A percentile compares a stretch with the other conserved stretches of the same genome.
Evolutionary conservation across 768 basidiomycete genomes (phyloP).

Genomic region (Russula emetica): DNA sequence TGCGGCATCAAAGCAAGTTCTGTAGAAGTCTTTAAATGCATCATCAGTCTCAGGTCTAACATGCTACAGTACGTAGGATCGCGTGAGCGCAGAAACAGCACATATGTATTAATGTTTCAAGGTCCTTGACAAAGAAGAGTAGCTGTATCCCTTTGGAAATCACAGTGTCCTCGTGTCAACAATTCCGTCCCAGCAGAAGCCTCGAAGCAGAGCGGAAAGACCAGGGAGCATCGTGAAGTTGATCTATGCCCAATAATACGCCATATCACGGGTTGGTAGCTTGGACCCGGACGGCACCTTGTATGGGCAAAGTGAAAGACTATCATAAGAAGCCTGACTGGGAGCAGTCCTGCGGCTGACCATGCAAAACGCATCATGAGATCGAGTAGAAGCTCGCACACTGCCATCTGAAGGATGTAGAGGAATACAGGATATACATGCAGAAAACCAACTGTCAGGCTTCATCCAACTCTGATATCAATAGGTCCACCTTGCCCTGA

Average conservation of each 20-base stretch:
- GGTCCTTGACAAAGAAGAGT: neutral
- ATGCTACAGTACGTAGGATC: neutral
- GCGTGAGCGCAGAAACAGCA: neutral
- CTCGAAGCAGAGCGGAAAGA: constrained; percentile 4
- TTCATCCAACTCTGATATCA: constrained; percentile 61
- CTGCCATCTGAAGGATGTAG: neutral
- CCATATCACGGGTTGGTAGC: constrained; percentile 52
- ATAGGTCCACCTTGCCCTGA: constrained; percentile 60
- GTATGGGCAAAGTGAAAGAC: constrained; percentile 48
- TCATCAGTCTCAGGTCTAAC: neutral
- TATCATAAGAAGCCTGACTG: constrained; percentile 20
- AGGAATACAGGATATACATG: neutral
- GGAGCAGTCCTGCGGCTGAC: constrained; percentile 11
- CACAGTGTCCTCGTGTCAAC: constrained; percentile 2
- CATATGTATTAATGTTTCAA: neutral
- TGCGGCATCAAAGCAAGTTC: neutral
- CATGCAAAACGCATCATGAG: neutral
- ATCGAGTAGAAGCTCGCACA: neutral
- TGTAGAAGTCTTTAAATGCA: no score
- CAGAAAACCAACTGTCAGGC: constrained; percentile 39
- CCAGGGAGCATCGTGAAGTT: constrained; percentile 20
- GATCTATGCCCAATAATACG: constrained; percentile 77
- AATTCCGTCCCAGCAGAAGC: neutral
- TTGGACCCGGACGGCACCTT: constrained; percentile 72
- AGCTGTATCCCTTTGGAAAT: constrained; percentile 14